Evolutionary conservation across 78 protist genomes (phyloP), one percentile per base, ranked within the genome.

Genomic region (Dictyostelium brefeldianum): DNA sequence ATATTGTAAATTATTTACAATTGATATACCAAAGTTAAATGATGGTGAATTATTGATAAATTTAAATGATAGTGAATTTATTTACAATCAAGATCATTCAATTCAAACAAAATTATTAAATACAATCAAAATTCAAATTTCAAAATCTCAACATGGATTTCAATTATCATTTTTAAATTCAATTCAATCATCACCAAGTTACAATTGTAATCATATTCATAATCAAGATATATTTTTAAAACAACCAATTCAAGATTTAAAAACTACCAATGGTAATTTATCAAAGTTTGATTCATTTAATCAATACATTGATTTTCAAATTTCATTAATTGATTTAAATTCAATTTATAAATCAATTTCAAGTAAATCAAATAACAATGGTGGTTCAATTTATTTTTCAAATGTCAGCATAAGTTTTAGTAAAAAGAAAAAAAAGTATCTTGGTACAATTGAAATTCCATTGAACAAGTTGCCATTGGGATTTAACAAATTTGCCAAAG

Each of bases 371-470:
- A 62, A 62, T 62, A 31, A 25, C 4, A 62, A 62, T 10, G 2
- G 77, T 10, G 12, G n/a, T 11, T 77, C 93, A 36, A 36, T 87
- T 48, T 77, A 18, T 41, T 64, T 70, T 20, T 64, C 25, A 17
- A 64, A 78, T 65, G 70, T 43, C 3, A 22, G n/a, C 1, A 77
- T 87, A 10, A 77, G 84, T 27, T 87, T 83, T 83, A 64, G 79
- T n/a, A 87, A 87, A 53, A 87, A 87, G 78, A 87, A 87, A 20
- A 87, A 78, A 54, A 87, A 87, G 25, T 87, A 87, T 87, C 70
- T 77, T 77, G 93, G 93, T 51, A 20, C 93, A 22, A 59, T 87
- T 27, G 81, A 65, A 27, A n/a, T 87, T 18, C 79, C 84, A 64
- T 43, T 54, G 9, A 29, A 59, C 9, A 27, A 46, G 1, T 11